These are phyloP conservation scores for Mortierella sp. DNA, from an alignment of 371 early-diverging fungal genomes.

Conservation along the genomic window DNA sequence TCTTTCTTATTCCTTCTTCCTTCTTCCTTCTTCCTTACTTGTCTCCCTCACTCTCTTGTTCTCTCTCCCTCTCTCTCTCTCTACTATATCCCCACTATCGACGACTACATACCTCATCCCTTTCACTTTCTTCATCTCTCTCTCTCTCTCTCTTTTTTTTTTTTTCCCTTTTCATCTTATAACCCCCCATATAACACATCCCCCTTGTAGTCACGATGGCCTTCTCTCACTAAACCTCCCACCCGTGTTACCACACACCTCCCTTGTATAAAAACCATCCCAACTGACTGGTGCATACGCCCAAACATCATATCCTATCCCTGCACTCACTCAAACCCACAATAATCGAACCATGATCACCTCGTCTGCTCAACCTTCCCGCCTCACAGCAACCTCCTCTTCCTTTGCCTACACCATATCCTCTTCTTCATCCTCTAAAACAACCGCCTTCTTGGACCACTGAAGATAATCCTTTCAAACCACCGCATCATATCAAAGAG, in stretches of 20 bases:
- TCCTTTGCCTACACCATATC: not conserved
- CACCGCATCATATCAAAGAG: not conserved
- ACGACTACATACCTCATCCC: not conserved
- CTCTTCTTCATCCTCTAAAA: not conserved
- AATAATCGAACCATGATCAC: slow-evolving; percentile 13
- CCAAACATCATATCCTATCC: slow-evolving; percentile 12
- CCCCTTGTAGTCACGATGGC: slow-evolving; percentile 22
- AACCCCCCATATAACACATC: too few species aligned
- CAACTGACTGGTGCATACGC: slow-evolving; percentile 1
- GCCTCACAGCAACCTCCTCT: slow-evolving; percentile 9
- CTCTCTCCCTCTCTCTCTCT: not conserved
- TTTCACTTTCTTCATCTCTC: not conserved
- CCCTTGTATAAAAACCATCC: slow-evolving; percentile 25
- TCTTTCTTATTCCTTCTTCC: not conserved
- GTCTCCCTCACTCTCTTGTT: not conserved
- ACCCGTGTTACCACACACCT: slow-evolving; percentile 15
- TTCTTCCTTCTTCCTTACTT: not conserved
- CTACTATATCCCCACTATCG: not conserved
- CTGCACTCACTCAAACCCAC: not conserved
- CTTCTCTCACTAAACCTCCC: slow-evolving; percentile 22
- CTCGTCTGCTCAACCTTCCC: slow-evolving; percentile 7
- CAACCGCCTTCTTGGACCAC: not conserved
- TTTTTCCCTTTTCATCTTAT: not conserved
- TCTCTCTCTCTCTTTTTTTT: not conserved
- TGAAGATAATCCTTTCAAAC: not conserved